Evolutionary conservation across 495 filamentous ascomycete species (phyloP).

Genomic region (Aspergillus ellipticus): DNA sequence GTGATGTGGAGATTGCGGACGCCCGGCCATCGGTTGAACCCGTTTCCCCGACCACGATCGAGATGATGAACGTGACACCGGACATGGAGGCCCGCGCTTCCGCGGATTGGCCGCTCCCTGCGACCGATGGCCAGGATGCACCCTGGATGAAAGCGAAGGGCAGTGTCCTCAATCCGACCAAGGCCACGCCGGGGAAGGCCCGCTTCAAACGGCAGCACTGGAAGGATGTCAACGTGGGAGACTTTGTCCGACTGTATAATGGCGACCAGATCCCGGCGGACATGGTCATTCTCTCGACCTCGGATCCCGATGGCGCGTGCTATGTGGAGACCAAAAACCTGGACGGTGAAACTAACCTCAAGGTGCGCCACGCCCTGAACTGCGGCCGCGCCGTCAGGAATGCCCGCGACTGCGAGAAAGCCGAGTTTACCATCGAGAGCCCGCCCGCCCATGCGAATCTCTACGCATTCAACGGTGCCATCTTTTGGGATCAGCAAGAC

Average conservation of each 20-base stretch:
- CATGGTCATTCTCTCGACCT: conserved; percentile 86
- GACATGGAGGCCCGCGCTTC: conserved; percentile 43
- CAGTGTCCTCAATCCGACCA: conserved; percentile 57
- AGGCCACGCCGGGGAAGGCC: conserved; percentile 53
- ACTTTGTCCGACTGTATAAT: conserved; percentile 93
- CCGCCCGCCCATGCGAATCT: conserved; percentile 87
- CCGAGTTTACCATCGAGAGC: conserved; percentile 81
- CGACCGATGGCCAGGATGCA: conserved; percentile 14
- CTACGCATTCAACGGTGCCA: conserved; percentile 83
- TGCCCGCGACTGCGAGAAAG: conserved; percentile 80
- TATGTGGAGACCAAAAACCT: conserved; percentile 96
- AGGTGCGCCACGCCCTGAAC: conserved; percentile 84
- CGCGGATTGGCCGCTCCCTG: neutral
- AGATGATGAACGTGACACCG: conserved; percentile 94
- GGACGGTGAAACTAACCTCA: conserved; percentile 96
- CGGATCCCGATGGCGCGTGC: conserved; percentile 86
- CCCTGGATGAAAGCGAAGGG: conserved; percentile 38
- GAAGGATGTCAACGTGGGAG: conserved; percentile 92
- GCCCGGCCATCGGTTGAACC: neutral
- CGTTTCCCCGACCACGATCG: conserved; percentile 53
- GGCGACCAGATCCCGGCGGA: conserved; percentile 93
- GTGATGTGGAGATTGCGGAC: conserved; percentile 18
- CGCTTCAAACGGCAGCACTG: conserved; percentile 85
- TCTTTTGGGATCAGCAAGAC: conserved; percentile 75
- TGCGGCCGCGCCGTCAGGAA: conserved; percentile 78